Conservation (phyloP, 2,329 filamentous ascomycete species). For the Ophiostoma ulmi region DNA sequence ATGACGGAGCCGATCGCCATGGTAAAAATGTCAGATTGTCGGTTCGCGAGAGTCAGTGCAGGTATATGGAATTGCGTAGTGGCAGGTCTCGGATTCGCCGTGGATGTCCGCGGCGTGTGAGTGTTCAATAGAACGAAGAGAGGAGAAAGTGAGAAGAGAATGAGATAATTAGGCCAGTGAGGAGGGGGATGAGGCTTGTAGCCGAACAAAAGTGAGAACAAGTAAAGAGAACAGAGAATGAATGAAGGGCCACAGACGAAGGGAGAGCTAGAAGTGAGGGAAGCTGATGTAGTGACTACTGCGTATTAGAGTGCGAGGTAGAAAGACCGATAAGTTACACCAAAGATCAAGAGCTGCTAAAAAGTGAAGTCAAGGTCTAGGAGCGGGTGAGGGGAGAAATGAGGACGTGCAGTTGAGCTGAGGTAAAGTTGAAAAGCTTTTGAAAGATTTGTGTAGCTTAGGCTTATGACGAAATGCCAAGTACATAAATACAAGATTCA, state of each 20-base stretch:
- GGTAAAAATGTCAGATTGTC: neutral
- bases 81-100: neutral
- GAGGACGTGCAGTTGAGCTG: neutral
- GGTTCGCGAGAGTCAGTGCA: neutral
- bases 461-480: neutral
- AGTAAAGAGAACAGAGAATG: neutral
- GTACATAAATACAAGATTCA: too few relatives aligned
- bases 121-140: neutral
- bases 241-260: too few relatives aligned
- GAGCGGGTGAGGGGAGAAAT: neutral
- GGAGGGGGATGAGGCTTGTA: neutral
- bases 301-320: too few relatives aligned
- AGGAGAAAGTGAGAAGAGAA: neutral
- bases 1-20: neutral
- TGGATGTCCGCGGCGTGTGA: neutral
- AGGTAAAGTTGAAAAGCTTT: neutral
- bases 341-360: too few relatives aligned
- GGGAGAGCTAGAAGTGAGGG: neutral
- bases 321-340: too few relatives aligned
- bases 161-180: neutral
- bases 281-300: too few relatives aligned
- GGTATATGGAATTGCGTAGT: neutral
- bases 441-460: neutral
- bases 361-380: neutral
- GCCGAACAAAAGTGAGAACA: neutral